Percentiles rank a stretch among this genome's conserved stretches.
Evolutionary conservation across 345 rosid genomes (phyloP).

Genomic region (Salix exigua): DNA sequence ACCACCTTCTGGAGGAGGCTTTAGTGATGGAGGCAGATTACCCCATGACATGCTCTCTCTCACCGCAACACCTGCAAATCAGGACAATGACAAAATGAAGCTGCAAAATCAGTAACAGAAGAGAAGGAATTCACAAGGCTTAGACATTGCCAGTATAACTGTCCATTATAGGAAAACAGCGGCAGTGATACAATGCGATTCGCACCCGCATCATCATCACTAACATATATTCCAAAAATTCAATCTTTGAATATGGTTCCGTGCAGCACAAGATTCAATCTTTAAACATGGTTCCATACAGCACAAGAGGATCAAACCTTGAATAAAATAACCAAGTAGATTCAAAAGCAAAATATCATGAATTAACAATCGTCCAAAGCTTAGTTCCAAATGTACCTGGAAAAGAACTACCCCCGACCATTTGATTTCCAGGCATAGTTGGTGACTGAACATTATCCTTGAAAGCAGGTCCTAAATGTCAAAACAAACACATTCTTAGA

Average conservation of each 20-base stretch:
- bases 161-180: background rate
- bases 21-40: constrained; percentile 79
- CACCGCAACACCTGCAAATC: constrained; percentile 36
- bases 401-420: constrained; percentile 24
- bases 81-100: constrained; percentile 3
- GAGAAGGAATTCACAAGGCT: background rate
- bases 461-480: constrained; percentile 12
- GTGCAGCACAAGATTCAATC: background rate
- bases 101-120: background rate
- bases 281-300: background rate
- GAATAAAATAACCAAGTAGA: background rate
- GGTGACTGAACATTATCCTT: constrained; percentile 11
- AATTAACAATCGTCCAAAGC: background rate
- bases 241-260: background rate
- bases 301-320: background rate
- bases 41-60: constrained; percentile 53
- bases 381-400: constrained; percentile 22
- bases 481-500: background rate
- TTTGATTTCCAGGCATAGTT: constrained; percentile 17
- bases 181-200: no score
- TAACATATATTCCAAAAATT: background rate
- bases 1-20: constrained; percentile 82
- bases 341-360: background rate
- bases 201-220: no score
- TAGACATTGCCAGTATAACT: background rate